Evolutionary conservation across 2,329 filamentous ascomycete genomes (phyloP).

Genomic region (Sclerotinia trifoliorum): DNA sequence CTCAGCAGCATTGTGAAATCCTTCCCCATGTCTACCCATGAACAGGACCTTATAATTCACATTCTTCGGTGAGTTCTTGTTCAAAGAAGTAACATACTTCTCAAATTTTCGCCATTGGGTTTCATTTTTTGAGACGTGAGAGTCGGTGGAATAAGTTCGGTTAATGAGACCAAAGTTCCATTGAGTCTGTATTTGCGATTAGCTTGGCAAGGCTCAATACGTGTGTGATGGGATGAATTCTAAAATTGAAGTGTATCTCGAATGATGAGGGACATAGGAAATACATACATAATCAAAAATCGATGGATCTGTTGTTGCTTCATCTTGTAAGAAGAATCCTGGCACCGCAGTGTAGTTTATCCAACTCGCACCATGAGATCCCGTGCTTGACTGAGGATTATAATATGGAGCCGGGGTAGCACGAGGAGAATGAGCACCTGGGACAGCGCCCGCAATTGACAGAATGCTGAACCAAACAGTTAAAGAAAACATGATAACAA

Average conservation of each 20-base stretch:
- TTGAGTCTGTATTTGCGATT: slow-evolving; percentile 49
- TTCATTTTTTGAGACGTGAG: slow-evolving; percentile 43
- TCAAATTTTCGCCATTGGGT: slow-evolving; percentile 66
- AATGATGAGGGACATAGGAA: neutral
- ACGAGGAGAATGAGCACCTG: neutral
- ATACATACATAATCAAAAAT: slow-evolving; percentile 63
- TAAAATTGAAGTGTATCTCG: neutral
- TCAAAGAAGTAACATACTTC: slow-evolving; percentile 56
- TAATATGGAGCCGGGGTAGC: slow-evolving; percentile 9
- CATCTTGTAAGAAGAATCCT: slow-evolving; percentile 65
- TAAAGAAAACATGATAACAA: slow-evolving; percentile 1
- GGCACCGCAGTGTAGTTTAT: slow-evolving; percentile 60
- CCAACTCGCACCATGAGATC: slow-evolving; percentile 17
- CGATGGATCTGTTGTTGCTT: slow-evolving; percentile 52
- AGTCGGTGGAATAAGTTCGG: slow-evolving; percentile 58
- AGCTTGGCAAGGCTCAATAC: neutral
- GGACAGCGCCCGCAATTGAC: neutral
- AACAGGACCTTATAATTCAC: slow-evolving; percentile 65
- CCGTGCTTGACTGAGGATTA: neutral
- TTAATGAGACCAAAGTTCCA: slow-evolving; percentile 66
- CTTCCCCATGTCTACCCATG: slow-evolving; percentile 43
- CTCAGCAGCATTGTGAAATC: slow-evolving; percentile 49
- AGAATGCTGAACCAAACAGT: neutral
- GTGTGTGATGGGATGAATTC: neutral
- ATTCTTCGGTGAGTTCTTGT: slow-evolving; percentile 46